These are phyloP conservation scores for Beauveria varroae DNA, from an alignment of 2,329 filamentous ascomycete species.

Conservation along the genomic window DNA sequence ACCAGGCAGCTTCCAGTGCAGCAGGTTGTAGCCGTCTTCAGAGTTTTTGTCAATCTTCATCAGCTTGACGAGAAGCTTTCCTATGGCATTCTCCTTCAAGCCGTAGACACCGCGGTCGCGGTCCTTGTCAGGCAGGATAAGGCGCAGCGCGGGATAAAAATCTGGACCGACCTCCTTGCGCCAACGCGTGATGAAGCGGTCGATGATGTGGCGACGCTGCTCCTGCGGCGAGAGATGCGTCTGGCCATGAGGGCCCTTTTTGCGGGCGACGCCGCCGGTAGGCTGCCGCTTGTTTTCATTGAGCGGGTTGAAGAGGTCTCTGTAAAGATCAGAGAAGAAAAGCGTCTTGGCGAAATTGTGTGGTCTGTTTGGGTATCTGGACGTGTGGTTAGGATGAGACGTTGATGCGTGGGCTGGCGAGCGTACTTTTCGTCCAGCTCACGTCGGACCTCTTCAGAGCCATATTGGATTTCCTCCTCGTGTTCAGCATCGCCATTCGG, in stretches of 20 bases:
- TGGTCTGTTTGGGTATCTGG: slow-evolving; percentile 76
- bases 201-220: slow-evolving; percentile 70
- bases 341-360: slow-evolving; percentile 72
- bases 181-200: slow-evolving; percentile 82
- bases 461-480: slow-evolving; percentile 48
- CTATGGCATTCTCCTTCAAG: slow-evolving; percentile 86
- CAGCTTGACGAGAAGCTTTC: slow-evolving; percentile 81
- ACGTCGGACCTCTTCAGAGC: slow-evolving; percentile 27
- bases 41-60: slow-evolving; percentile 89
- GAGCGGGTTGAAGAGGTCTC: slow-evolving; percentile 72
- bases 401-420: not conserved
- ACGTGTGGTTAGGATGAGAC: slow-evolving; percentile 15
- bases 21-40: slow-evolving; percentile 74
- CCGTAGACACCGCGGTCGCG: slow-evolving; percentile 88
- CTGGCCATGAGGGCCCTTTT: slow-evolving; percentile 51
- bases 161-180: slow-evolving; percentile 81
- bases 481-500: slow-evolving; percentile 34
- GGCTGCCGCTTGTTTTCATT: slow-evolving; percentile 73
- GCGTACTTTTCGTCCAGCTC: slow-evolving; percentile 38
- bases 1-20: slow-evolving; percentile 89
- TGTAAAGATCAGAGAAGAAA: slow-evolving; percentile 72
- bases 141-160: slow-evolving; percentile 84
- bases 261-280: slow-evolving; percentile 46
- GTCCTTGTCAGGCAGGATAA: slow-evolving; percentile 91
- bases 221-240: slow-evolving; percentile 64